Percentiles rank a stretch among this genome's conserved stretches.
Evolutionary conservation across 2,329 filamentous ascomycete genomes (phyloP).

Genomic region (Phoma sp.): DNA sequence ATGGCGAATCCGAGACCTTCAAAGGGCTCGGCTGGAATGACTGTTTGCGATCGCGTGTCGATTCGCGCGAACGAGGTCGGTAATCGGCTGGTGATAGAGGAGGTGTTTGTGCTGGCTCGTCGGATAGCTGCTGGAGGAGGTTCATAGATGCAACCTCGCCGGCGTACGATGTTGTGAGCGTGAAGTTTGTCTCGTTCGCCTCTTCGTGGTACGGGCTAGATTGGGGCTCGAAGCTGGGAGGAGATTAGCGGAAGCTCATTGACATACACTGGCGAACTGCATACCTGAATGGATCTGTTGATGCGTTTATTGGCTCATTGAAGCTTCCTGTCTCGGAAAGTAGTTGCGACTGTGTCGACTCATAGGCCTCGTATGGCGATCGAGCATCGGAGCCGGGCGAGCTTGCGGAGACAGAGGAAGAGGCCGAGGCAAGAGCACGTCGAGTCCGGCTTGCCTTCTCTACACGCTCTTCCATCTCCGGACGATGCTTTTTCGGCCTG

Average conservation of each 20-base stretch:
- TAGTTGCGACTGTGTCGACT: slow-evolving; percentile 30
- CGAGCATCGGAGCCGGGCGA: slow-evolving; percentile 42
- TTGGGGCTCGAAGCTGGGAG: slow-evolving; percentile 37
- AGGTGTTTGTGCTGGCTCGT: slow-evolving; percentile 42
- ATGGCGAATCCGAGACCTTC: slow-evolving; percentile 42
- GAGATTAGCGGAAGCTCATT: slow-evolving; percentile 22
- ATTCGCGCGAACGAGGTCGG: slow-evolving; percentile 36
- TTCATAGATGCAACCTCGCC: slow-evolving; percentile 42
- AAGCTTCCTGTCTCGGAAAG: slow-evolving; percentile 36
- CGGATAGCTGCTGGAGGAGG: slow-evolving; percentile 45
- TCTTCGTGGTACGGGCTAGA: slow-evolving; percentile 40
- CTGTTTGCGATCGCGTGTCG: slow-evolving; percentile 22
- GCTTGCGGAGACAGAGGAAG: slow-evolving; percentile 43
- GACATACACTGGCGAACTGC: slow-evolving; percentile 1
- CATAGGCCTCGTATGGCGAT: slow-evolving; percentile 37
- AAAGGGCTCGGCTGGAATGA: slow-evolving; percentile 32
- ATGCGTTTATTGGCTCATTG: slow-evolving; percentile 35
- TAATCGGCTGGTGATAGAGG: slow-evolving; percentile 47
- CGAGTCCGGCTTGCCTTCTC: slow-evolving; percentile 64
- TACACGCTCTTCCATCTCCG: slow-evolving; percentile 63
- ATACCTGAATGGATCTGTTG: slow-evolving; percentile 44
- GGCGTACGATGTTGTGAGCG: slow-evolving; percentile 35
- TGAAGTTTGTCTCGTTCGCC: slow-evolving; percentile 29
- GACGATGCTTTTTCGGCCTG: slow-evolving; percentile 67
- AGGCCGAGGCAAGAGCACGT: slow-evolving; percentile 41